Conservation (phyloP, 1,284 basidiomycete genomes). For the Chondrostereum purpureum region DNA sequence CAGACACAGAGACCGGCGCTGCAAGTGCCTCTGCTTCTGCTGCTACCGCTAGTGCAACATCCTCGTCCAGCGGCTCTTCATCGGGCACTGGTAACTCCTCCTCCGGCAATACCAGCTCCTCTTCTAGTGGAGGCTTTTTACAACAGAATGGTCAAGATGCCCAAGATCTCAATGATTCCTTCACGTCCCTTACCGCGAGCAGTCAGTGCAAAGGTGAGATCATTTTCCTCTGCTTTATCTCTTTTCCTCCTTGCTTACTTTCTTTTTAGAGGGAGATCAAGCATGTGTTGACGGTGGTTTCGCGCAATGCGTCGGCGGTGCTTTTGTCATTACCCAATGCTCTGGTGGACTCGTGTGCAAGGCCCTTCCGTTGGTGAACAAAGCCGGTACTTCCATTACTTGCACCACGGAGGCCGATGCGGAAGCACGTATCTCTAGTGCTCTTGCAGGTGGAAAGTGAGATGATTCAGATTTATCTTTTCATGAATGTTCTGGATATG, state of each 20-base stretch:
- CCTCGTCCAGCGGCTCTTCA: conserved; percentile 15
- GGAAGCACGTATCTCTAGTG: conserved; percentile 1
- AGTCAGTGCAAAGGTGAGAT: conserved; percentile 30
- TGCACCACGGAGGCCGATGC: conserved; percentile 37
- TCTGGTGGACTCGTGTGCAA: conserved; percentile 34
- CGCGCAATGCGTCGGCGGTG: conserved; percentile 33
- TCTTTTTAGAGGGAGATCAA: conserved; percentile 31
- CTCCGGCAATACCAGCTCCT: conserved; percentile 16
- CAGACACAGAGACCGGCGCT: background rate
- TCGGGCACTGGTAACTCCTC: conserved; percentile 16
- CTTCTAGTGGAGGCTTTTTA: conserved; percentile 21
- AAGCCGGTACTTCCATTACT: conserved; percentile 38
- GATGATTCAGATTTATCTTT: too few relatives aligned
- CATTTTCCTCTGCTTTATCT: conserved; percentile 11
- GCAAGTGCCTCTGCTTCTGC: conserved; percentile 11
- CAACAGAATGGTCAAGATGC: conserved; percentile 42
- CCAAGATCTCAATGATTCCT: conserved; percentile 44
- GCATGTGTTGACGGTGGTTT: conserved; percentile 28
- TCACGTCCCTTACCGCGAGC: conserved; percentile 32
- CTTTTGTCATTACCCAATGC: conserved; percentile 30
- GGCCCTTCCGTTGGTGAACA: conserved; percentile 47
- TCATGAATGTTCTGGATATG: too few relatives aligned
- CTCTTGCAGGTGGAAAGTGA: background rate
- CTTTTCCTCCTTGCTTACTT: conserved; percentile 8
- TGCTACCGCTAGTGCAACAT: background rate